Percentiles rank a stretch among this genome's conserved stretches.
Conservation (phyloP, 192 early-diverging fungal genomes). For the Jimgerdemannia flammicorona region DNA sequence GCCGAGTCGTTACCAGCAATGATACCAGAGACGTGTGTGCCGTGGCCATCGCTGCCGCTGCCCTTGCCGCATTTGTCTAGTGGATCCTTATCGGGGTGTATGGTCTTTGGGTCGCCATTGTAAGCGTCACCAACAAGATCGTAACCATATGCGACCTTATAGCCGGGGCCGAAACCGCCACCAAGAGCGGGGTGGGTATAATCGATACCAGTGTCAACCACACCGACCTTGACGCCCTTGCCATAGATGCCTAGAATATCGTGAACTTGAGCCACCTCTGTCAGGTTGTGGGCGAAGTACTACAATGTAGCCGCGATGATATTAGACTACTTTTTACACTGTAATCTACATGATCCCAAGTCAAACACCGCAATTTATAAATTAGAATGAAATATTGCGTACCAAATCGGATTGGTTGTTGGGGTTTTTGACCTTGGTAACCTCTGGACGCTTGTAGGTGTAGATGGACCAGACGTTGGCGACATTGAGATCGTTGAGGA, state of each 20-base stretch:
- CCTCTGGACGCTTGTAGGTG: neutral
- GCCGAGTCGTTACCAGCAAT: conserved; percentile 27
- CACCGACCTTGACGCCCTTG: conserved; percentile 60
- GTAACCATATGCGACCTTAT: conserved; percentile 53
- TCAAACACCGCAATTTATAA: too few species aligned
- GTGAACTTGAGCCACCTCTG: conserved; percentile 46
- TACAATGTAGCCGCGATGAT: too few species aligned
- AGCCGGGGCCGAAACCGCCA: conserved; percentile 56
- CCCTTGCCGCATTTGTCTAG: conserved; percentile 40
- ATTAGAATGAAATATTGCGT: too few species aligned
- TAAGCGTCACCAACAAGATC: conserved; percentile 64
- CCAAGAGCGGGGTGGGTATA: conserved; percentile 65
- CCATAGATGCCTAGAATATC: conserved; percentile 48
- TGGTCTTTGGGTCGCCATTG: neutral
- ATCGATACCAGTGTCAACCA: conserved; percentile 69
- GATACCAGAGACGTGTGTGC: conserved; percentile 65
- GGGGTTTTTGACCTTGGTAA: neutral
- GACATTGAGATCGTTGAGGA: neutral
- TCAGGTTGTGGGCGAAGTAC: conserved; percentile 40
- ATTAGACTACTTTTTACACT: too few species aligned
- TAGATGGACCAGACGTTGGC: neutral
- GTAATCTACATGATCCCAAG: too few species aligned
- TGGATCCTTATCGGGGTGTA: conserved; percentile 27
- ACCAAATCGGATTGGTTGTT: neutral
- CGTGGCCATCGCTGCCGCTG: conserved; percentile 47